Evolutionary conservation across 225 moss, liverwort and hornwort genomes (phyloP).

Genomic region (Ulota crispa): DNA sequence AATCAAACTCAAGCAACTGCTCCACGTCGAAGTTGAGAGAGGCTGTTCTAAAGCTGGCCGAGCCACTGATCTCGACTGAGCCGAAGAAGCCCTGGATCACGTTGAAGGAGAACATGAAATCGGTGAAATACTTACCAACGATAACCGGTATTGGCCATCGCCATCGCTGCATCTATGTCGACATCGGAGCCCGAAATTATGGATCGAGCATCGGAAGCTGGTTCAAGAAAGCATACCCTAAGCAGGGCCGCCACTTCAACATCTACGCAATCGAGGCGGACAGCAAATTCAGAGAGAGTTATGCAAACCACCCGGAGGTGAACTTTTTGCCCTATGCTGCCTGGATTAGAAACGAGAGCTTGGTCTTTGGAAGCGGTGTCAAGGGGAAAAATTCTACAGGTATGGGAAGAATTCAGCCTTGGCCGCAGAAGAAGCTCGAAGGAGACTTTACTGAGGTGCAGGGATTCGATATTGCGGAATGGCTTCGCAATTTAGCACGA

Average conservation of each 20-base stretch:
- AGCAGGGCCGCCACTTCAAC: slow-evolving; percentile 40
- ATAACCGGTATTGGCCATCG: slow-evolving; percentile 21
- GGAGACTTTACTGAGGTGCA: slow-evolving; percentile 29
- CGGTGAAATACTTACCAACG: slow-evolving; percentile 38
- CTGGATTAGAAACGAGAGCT: slow-evolving; percentile 51
- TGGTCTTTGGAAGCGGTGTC: slow-evolving; percentile 39
- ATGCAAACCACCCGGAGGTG: slow-evolving; percentile 42
- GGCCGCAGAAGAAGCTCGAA: neutral
- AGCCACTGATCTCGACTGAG: slow-evolving; percentile 44
- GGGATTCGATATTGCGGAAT: slow-evolving; percentile 47
- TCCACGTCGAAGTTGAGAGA: slow-evolving; percentile 2
- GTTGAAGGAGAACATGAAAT: slow-evolving; percentile 42
- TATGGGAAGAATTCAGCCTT: slow-evolving; percentile 45
- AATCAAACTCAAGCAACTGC: slow-evolving; percentile 7
- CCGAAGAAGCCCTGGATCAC: slow-evolving; percentile 54
- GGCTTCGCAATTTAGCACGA: slow-evolving; percentile 30
- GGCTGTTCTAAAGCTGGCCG: slow-evolving; percentile 25
- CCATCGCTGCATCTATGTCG: slow-evolving; percentile 46
- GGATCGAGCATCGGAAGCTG: slow-evolving; percentile 60
- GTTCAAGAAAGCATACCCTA: slow-evolving; percentile 50
- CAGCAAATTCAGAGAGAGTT: slow-evolving; percentile 33
- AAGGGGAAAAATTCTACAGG: slow-evolving; percentile 19
- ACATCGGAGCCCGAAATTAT: slow-evolving; percentile 53
- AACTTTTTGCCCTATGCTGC: slow-evolving; percentile 50
- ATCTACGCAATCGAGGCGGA: slow-evolving; percentile 58